phyloP scores from a whole-genome alignment of 2,329 filamentous ascomycete species.

The Eurotiales sp. region DNA sequence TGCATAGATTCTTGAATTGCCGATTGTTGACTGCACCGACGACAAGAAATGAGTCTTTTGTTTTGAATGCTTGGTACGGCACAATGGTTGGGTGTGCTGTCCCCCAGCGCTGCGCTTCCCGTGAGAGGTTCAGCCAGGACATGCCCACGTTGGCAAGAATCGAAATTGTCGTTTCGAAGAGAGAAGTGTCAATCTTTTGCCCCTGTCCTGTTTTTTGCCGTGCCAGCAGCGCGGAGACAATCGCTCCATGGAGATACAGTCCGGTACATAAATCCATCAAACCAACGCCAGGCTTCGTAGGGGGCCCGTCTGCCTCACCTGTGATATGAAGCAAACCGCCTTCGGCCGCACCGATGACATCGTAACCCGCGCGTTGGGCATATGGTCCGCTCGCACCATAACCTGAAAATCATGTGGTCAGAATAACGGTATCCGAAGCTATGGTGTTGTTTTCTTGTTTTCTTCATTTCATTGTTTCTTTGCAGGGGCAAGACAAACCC shows the following conservation, averaged over 20 bases:
- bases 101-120: slow-evolving; percentile 43
- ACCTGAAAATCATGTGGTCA: slow-evolving; percentile 16
- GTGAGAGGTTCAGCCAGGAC: slow-evolving; percentile 19
- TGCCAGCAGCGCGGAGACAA: slow-evolving; percentile 40
- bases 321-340: slow-evolving; percentile 45
- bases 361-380: slow-evolving; percentile 42
- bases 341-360: slow-evolving; percentile 44
- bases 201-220: slow-evolving; percentile 36
- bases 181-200: slow-evolving; percentile 43
- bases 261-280: slow-evolving; percentile 46
- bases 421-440: no score
- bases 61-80: slow-evolving; percentile 56
- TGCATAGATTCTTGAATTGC: slow-evolving; percentile 63
- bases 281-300: slow-evolving; percentile 41
- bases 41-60: slow-evolving; percentile 66
- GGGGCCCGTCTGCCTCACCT: slow-evolving; percentile 38
- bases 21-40: slow-evolving; percentile 70
- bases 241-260: slow-evolving; percentile 45
- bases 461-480: no score
- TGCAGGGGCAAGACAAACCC: slow-evolving; percentile 12
- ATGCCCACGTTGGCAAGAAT: slow-evolving; percentile 8
- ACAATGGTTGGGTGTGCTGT: slow-evolving; percentile 47
- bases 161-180: slow-evolving; percentile 39
- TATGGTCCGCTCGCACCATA: slow-evolving; percentile 44
- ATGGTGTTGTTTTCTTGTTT: no score